Percentiles rank a stretch among this genome's conserved stretches.
These are phyloP conservation scores for Trichosporon ovoides DNA, from an alignment of 1,284 basidiomycete species.

Conservation along the genomic window DNA sequence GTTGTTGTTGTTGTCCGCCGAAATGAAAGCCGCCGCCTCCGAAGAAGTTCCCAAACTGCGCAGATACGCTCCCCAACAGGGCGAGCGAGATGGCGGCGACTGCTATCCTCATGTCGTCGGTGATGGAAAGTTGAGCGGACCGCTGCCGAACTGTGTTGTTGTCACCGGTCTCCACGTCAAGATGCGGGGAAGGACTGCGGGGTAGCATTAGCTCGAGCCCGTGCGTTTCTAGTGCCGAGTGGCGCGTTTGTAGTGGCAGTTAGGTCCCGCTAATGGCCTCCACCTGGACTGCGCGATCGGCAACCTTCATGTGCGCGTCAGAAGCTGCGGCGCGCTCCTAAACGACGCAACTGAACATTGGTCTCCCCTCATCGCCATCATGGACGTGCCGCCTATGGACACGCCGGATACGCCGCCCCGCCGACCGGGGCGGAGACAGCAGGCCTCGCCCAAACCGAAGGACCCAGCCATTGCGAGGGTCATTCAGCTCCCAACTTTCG, in stretches of 20 bases:
- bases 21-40: constrained; percentile 37
- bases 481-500: constrained; percentile 62
- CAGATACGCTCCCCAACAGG: constrained; percentile 18
- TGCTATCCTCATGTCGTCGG: not conserved
- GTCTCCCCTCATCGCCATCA: not conserved
- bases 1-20: constrained; percentile 22
- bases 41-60: constrained; percentile 46
- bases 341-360: not conserved
- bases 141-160: not conserved
- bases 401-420: not conserved
- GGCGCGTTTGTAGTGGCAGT: not conserved
- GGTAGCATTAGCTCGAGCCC: not conserved
- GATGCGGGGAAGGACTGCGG: not conserved
- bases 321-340: not conserved
- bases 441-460: constrained; percentile 10
- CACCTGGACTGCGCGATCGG: not conserved
- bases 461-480: constrained; percentile 62
- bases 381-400: no score
- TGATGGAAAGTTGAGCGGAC: not conserved
- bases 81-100: constrained; percentile 3
- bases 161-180: not conserved
- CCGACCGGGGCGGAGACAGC: not conserved
- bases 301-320: not conserved
- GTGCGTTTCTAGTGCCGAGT: not conserved
- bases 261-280: not conserved